Percentiles rank a stretch among this genome's conserved stretches.
These are phyloP conservation scores for Cercophora scortea DNA, from an alignment of 495 filamentous ascomycete genomes.

Conservation along the genomic window DNA sequence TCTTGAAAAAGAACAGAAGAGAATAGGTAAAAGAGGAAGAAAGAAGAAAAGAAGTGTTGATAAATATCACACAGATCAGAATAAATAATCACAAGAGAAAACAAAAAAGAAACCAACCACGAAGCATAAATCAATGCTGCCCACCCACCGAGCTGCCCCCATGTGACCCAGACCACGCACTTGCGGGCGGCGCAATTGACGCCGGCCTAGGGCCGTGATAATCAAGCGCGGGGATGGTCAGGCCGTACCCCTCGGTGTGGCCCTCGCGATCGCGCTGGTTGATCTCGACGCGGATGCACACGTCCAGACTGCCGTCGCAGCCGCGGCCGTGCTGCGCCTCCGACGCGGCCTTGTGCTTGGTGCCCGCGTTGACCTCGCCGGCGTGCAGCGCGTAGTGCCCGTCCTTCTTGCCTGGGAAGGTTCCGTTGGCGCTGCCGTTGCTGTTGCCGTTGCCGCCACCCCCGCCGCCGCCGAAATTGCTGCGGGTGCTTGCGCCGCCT, in stretches of 20 bases:
- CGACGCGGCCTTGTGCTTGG: slow-evolving; percentile 53
- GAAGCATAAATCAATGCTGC: neutral
- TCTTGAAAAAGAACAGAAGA: too few species aligned
- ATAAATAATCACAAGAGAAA: neutral
- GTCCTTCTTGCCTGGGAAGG: slow-evolving; percentile 38
- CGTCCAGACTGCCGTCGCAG: slow-evolving; percentile 56
- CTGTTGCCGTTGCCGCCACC: neutral
- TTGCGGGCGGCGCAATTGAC: slow-evolving; percentile 1
- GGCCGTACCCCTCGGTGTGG: slow-evolving; percentile 58
- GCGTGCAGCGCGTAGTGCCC: slow-evolving; percentile 55
- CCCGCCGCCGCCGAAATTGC: neutral
- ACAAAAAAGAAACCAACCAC: neutral
- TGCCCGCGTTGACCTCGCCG: slow-evolving; percentile 59
- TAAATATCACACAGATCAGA: too few species aligned
- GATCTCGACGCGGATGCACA: slow-evolving; percentile 62
- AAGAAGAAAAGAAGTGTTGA: too few species aligned
- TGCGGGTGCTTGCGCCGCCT: slow-evolving; percentile 5
- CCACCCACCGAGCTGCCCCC: neutral
- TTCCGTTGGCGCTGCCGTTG: neutral
- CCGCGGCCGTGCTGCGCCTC: slow-evolving; percentile 42
- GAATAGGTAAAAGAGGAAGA: too few species aligned
- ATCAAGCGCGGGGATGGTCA: slow-evolving; percentile 45
- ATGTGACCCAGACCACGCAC: slow-evolving; percentile 2
- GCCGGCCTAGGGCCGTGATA: slow-evolving; percentile 26
- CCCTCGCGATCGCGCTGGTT: slow-evolving; percentile 57